These are phyloP conservation scores for Populus tomentosa DNA, from an alignment of 441 rosid genomes.

Conservation along the genomic window DNA sequence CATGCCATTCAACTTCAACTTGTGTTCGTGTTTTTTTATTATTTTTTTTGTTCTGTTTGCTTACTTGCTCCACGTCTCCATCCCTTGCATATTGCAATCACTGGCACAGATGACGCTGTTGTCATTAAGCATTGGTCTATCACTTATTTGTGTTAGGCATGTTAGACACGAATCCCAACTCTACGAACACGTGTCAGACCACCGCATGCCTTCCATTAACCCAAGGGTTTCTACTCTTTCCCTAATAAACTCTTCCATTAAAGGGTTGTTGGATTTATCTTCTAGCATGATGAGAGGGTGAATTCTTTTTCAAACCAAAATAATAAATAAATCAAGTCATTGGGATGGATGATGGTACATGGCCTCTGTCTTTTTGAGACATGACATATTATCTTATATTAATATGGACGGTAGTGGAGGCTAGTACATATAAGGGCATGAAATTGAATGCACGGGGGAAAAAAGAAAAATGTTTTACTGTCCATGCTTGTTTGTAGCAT, in stretches of 20 bases:
- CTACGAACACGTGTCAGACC: not conserved
- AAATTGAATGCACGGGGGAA: not conserved
- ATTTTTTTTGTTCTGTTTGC: not conserved
- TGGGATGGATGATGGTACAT: not conserved
- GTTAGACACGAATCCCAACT: not conserved
- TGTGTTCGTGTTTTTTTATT: too few relatives aligned
- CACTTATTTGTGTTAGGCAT: not conserved
- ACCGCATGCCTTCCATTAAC: not conserved
- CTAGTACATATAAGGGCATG: too few relatives aligned
- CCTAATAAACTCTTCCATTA: not conserved
- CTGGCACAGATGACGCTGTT: not conserved
- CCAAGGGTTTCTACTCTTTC: not conserved
- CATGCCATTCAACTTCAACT: not conserved
- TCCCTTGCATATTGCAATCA: not conserved
- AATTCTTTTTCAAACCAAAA: not conserved
- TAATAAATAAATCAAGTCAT: not conserved
- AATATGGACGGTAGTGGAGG: not conserved
- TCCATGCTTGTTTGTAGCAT: not conserved
- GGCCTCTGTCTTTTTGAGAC: not conserved
- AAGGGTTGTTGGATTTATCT: not conserved
- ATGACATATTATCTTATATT: not conserved
- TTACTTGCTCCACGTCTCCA: not conserved
- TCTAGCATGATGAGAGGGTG: not conserved
- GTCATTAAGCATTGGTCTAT: not conserved
- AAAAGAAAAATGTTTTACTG: too few relatives aligned